Base-by-base conservation (phyloP, 345 rosid species). In the Boechera divaricarpa region DNA sequence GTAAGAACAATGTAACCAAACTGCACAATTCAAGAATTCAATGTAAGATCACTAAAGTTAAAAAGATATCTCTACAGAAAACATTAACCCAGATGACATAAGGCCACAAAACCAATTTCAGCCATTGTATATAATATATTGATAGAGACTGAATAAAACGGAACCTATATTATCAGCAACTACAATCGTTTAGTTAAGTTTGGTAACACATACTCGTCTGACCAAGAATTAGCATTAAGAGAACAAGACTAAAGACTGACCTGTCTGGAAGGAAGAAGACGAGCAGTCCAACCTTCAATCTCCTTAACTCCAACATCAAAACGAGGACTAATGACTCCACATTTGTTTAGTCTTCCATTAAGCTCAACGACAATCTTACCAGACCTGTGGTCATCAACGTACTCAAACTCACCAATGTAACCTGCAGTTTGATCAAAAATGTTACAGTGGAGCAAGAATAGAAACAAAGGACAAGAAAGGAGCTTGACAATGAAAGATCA, bases 231-330 rank as follows among this genome's bases (percentile, higher is more conserved):
- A 42, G 47, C 10, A 11, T 12, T 9, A 39, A 12, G 5, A 44
- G 53, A 48, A 2, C 10, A n/a, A 16, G 52, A 16, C 24, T 45
- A n/a, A 48, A 48, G 26, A 48, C 9, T 0, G 10, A 48, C 53
- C 53, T 48, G 53, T 48, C 53, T 48, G 24, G 53, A 48, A 48
- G 53, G 53, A 48, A 48, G 53, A 48, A 48, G 53, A 48, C 53
- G 53, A 16, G 53, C 53, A 7, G 53, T 48, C 53, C 53, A 48
- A 5, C 53, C 26, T 48, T 48, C 53, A 48, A 48, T 48, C 26
- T 48, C 53, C 53, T 48, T 48, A n/a, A 48, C 53, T n/a, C 53
- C 53, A 48, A 48, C 53, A 16, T 48, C 53, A 16, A 48, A 48
- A 16, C 53, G 53, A 16, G 53, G 53, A 48, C 53, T 48, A 10